Evolutionary conservation across 2,329 filamentous ascomycete species (phyloP), one percentile per base, ranked within the genome.

Genomic region (Fusarium poae): DNA sequence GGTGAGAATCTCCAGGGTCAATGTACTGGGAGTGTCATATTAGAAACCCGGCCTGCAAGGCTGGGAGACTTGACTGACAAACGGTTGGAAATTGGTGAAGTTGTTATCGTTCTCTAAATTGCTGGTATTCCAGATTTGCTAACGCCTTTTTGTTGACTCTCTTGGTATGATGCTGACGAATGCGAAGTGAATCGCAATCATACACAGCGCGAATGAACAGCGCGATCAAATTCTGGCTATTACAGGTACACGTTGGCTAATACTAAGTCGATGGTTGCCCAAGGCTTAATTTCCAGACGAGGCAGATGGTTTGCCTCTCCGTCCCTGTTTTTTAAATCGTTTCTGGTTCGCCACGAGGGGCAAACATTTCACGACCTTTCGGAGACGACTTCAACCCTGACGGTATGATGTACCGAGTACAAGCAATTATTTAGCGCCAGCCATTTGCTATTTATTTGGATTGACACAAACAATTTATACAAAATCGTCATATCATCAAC

Each of bases 1-100:
- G 60, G 60, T 63, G 58, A 57, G 20, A 35, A 18, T 20, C 23
- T 12, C 23, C 40, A 48, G 57, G 42, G 37, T 32, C 21, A 13
- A 10, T 39, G 32, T 37, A 43, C 3, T 39, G n/a, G 13, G 46
- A 25, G 21, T 32, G 37, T 23, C 46, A 34, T 37, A 37, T 62
- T 42, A 23, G 40, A 43, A 37, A 46, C 30, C 30, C 34, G 16
- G 21, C 23, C 39, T 39, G 34, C 60, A 39, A 57, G 58, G 60
- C 60, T 57, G 37, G 35, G 15, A 43, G 30, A 6, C 13, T 43
- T 35, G 32, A 29, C 21, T 43, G 27, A 32, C 23, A 6, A 18
- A 15, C 45, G 4, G 34, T 20, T 49, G 21, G 35, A 21, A 50
- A 32, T 20, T 25, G 20, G 8, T 23, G 7, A 18, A 13, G 16